Base-by-base conservation (phyloP, 352 stramenopile species). In the Blastocystis sp. region DNA sequence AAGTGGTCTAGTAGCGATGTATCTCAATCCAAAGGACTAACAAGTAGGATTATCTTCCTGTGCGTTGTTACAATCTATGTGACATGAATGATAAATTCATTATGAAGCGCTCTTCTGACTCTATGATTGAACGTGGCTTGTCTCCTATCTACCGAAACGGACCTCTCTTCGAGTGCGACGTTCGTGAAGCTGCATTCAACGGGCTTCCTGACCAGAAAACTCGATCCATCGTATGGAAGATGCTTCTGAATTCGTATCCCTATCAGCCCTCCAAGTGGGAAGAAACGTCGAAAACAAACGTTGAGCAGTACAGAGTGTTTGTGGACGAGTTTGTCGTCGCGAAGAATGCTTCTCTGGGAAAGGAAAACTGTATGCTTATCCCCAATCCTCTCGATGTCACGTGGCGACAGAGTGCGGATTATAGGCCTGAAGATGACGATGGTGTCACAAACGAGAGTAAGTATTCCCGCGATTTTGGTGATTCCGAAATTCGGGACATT, bases 401-500 rank as follows among this genome's bases (percentile, higher is more conserved):
- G 23, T 87, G 76, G 76, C 29, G 54, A 55, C 45, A 47, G 7
- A 76, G 37, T 18, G 47, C 64, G 11, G 70, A 89, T 37, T 76
- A 90, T 41, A 63, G 88, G 39, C 69, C 59, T 29, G n/a, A 6
- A 18, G 64, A 64, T 26, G 68, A 89, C 54, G 75, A 90, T 47
- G 34, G 55, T 23, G 18, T 47, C 5, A 79, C 13, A 23, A 89
- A 90, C 54, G 56, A 84, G 53, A 90, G 75, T 29, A 75, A 84
- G 50, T 89, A 61, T 29, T 87, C 77, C 39, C 64, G 64, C 18
- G 47, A 66, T 23, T 87, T 87, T 26, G 76, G 76, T 23, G 90
- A 91, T n/a, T 75, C 76, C 45, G 90, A 91, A 34, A 88, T 94
- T 13, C 89, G 94, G n/a, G 92, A 93, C 88, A 93, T 93, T 89